Base-by-base conservation (phyloP, 495 filamentous ascomycete genomes). In the Penicillium samsonianum region DNA sequence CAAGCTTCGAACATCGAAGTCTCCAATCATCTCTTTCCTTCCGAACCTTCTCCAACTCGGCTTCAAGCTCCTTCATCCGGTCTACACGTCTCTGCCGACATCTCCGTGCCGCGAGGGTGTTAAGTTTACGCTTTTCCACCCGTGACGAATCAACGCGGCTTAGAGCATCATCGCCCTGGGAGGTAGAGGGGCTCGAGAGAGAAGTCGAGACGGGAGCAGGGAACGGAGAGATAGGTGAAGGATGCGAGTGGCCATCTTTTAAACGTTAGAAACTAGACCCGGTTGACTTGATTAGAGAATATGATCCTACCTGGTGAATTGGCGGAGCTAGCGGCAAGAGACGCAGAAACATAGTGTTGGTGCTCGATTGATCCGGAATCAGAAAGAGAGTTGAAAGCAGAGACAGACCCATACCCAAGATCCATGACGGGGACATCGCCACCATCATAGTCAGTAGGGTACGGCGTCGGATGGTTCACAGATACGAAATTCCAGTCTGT, bases 21-120 rank as follows among this genome's bases (percentile, higher is more conserved):
- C 83, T 83, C 64, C 91, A 62, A 35, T 86, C 87, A 63, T 89
- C 86, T 14, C 87, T 76, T 68, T 85, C 86, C 49, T 76, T 66
- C 60, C 81, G 80, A 23, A 87, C 69, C 44, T 78, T 76, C 50
- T 82, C 81, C 52, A 90, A 75, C 60, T 82, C 81, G 4, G 71
- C 72, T 67, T 90, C 84, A 20, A 92, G 75, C 57, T 80, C 79
- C 58, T 80, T 76, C 67, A 91, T 78, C 60, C 82, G 81, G 60
- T 87, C 85, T 26, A 90, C 79, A 43, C 87, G 83, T 57, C 83
- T 85, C 73, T 90, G 82, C 23, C 89, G 83, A 70, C 88, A 92
- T 54, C 86, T 82, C 53, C 87, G 83, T 51, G 87, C 85, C 5
- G 86, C 84, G 43, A 89, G 72, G 49, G 87, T 88, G 67, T 91